These are phyloP conservation scores for Dictyophora rubrovolvata DNA, from an alignment of 768 basidiomycete species.

Conservation along the genomic window DNA sequence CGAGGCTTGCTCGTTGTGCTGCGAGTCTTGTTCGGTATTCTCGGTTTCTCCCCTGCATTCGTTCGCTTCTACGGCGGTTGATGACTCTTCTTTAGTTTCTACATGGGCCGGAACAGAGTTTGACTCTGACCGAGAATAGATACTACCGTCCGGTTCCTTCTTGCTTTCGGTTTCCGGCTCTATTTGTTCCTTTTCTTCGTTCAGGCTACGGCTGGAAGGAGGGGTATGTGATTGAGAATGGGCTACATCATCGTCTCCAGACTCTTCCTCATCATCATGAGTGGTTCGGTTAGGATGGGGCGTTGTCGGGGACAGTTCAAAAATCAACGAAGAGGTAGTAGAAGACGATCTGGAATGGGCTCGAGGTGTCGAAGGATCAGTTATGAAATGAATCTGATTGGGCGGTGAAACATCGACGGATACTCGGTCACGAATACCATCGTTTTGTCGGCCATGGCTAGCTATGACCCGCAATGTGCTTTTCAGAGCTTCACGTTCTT, in stretches of 20 bases:
- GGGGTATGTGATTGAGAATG: not conserved
- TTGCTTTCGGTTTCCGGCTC: too few relatives aligned
- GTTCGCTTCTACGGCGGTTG: not conserved
- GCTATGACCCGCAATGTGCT: constrained; percentile 56
- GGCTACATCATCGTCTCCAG: not conserved
- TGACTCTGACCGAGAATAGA: too few relatives aligned
- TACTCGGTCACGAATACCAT: not conserved
- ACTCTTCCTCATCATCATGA: not conserved
- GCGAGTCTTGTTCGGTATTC: not conserved
- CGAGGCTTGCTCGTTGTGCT: not conserved
- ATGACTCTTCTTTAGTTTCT: not conserved
- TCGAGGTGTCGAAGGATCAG: not conserved
- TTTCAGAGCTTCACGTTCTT: constrained; percentile 49
- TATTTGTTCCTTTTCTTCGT: too few relatives aligned
- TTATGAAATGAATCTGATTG: not conserved
- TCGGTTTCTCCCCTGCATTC: not conserved
- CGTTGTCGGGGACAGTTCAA: not conserved
- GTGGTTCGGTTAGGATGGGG: not conserved
- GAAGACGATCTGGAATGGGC: not conserved
- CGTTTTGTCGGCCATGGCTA: not conserved
- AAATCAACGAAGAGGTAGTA: not conserved
- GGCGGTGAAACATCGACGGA: not conserved
- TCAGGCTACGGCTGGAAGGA: not conserved
- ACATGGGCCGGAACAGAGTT: too few relatives aligned
- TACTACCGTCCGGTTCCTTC: too few relatives aligned